Base-by-base conservation (phyloP, 805 yeast genomes). In the Schizosaccharomyces japonicus region DNA sequence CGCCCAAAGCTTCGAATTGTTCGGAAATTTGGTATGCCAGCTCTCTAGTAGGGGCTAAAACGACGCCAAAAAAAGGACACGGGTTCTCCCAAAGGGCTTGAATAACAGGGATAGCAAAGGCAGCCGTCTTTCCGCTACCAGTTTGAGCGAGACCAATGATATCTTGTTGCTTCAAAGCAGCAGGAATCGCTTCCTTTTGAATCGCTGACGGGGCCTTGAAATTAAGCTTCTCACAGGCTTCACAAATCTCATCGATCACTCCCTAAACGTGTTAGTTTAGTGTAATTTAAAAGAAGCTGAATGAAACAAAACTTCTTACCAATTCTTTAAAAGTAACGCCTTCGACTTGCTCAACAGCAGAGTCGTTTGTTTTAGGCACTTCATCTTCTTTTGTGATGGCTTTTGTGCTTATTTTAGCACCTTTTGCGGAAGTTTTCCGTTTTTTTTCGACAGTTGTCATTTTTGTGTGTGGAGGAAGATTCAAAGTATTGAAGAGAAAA, bases 81-180 rank as follows among this genome's bases (percentile, higher is more conserved):
- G 87, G 94, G 26, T 78, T 84, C 49, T 82, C 75, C 83, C 94
- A 85, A 45, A 90, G 67, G 1, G 82, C 76, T 60, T 90, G 95
- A 29, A 90, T 68, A 42, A 90, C 82, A 1, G 98, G 98, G 47
- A 90, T 75, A 6, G 96, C 95, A 68, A 90, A 90, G 0, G 98
- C 98, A 0, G 96, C 98, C 0, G 98, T 90, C 62, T 87, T 87
- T 53, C 98, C 98, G 3, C 95, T 82, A 42, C 98, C 98, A 0
- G 98, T 87, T 58, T 87, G 95, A 0, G 98, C 98, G 52, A 87
- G 70, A 11, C 98, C 98, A 57, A 87, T 84, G 44, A 87, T 78
- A 63, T 87, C 98, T 53, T 83, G 75, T 2, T 95, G 95, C 54
- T 78, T 74, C 17, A 90, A 63, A 2, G 94, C 95, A 53, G 80